Base-by-base conservation (phyloP, 2,329 filamentous ascomycete species). In the Metarhizium album region DNA sequence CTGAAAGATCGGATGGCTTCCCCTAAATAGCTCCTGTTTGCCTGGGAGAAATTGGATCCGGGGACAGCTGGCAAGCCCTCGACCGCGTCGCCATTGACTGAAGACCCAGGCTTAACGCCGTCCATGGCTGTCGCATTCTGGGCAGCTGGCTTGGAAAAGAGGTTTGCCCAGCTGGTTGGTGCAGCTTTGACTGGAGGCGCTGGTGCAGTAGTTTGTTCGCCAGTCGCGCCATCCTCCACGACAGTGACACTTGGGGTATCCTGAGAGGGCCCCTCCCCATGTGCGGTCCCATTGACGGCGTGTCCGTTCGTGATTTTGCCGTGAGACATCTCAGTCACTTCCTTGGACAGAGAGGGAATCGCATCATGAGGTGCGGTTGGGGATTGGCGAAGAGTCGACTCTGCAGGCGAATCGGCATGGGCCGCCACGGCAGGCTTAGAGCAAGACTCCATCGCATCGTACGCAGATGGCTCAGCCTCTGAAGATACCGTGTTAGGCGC, bases 1-100 rank as follows among this genome's bases (percentile, higher is more conserved):
- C 78, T 79, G 65, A 90, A 93, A 27, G 80, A 79, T 47, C 78
- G 78, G 48, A 98, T 75, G 35, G 87, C 87, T 58, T 96, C 87
- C 3, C 82, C 84, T 48, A 95, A 72, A 18, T 86, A 84, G 65
- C 63, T 82, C 23, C 67, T 63, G 50, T 72, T 75, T 20, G 70
- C 61, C 58, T 73, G 74, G 7, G 68, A 57, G 52, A 76, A 74
- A n/a, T 65, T 60, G 16, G 64, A 55, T 7, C 58, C 56, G 38
- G 63, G 55, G 37, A 56, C 60, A 22, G 58, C 49, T 18, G 38
- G 33, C 13, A 45, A 45, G 53, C 35, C 50, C 5, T 58, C 56
- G 13, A 59, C 45, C 13, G 53, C 54, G 27, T 54, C 53, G 8
- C 60, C 64, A 53, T 67, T 66, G 42, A 54, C 52, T 16, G 52